A percentile compares a stretch with the other conserved stretches of the same genome.
Conservation (phyloP, 257 asterid genomes). For the Forsythia suspensa region DNA sequence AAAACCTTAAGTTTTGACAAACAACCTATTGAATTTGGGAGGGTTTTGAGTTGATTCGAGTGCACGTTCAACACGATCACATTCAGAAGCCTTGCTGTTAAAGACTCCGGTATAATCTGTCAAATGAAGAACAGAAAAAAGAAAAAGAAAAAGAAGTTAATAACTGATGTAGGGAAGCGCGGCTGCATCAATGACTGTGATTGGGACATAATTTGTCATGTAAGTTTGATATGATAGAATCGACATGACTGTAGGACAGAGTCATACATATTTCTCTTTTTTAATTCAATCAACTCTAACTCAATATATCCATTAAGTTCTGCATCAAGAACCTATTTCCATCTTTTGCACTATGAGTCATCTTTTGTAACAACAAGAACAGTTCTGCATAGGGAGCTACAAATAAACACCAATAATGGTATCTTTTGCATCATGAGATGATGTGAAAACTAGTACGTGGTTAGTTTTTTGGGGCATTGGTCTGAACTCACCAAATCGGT, state of each 20-base stretch:
- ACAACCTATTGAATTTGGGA: conserved; percentile 91
- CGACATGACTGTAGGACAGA: background rate
- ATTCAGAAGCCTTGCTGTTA: conserved; percentile 75
- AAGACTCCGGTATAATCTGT: conserved; percentile 84
- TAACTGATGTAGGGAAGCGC: background rate
- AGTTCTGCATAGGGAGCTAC: background rate
- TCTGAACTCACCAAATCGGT: no score
- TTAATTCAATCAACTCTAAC: background rate
- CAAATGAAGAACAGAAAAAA: background rate
- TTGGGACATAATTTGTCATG: background rate
- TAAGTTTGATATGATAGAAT: background rate
- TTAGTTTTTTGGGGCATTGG: no score
- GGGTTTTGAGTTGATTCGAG: conserved; percentile 73
- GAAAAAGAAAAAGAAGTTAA: background rate
- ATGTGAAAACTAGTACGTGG: no score
- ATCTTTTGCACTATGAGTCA: background rate
- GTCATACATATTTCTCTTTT: background rate
- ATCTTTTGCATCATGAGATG: no score
- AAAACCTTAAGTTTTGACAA: conserved; percentile 71
- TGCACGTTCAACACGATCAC: conserved; percentile 64
- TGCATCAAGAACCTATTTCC: background rate
- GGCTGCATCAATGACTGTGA: background rate
- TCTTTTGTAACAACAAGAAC: background rate
- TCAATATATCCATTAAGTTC: no score
- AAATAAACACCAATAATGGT: background rate